Evolutionary conservation across 129 eudicot species (phyloP).

Genomic region (Erigeron canadensis): DNA sequence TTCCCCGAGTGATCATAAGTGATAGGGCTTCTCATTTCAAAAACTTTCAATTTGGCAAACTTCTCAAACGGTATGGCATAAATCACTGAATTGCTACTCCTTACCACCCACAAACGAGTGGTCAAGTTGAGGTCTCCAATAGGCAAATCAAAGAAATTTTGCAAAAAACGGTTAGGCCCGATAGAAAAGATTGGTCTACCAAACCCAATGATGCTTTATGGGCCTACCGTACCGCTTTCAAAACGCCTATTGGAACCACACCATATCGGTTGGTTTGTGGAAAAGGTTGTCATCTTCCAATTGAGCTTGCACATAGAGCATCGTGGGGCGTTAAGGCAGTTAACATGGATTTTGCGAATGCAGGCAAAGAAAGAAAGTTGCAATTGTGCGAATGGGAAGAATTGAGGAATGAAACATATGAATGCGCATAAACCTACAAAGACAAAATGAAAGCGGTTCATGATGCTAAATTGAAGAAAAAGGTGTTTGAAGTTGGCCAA

Average conservation of each 20-base stretch:
- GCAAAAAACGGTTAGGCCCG: neutral
- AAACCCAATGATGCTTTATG: neutral
- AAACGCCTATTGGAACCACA: neutral
- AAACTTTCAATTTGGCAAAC: neutral
- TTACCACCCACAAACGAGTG: neutral
- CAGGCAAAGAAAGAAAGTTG: no score
- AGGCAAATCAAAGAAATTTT: neutral
- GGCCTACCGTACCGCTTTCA: neutral
- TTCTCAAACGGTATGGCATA: neutral
- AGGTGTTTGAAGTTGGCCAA: no score
- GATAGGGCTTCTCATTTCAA: neutral
- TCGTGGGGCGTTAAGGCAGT: no score
- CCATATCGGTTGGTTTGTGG: neutral
- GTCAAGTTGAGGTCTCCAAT: neutral
- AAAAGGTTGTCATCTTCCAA: no score
- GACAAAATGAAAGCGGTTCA: no score
- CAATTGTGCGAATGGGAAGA: no score
- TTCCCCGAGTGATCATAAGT: neutral
- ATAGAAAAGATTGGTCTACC: neutral
- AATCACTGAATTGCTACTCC: neutral
- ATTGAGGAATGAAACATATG: no score
- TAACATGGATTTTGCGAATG: no score
- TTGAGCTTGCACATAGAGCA: no score
- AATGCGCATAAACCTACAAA: no score
- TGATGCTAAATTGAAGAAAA: no score